Evolutionary conservation across 306 rosid genomes (phyloP), one percentile per base, ranked within the genome.

Genomic region (Corylus americana): DNA sequence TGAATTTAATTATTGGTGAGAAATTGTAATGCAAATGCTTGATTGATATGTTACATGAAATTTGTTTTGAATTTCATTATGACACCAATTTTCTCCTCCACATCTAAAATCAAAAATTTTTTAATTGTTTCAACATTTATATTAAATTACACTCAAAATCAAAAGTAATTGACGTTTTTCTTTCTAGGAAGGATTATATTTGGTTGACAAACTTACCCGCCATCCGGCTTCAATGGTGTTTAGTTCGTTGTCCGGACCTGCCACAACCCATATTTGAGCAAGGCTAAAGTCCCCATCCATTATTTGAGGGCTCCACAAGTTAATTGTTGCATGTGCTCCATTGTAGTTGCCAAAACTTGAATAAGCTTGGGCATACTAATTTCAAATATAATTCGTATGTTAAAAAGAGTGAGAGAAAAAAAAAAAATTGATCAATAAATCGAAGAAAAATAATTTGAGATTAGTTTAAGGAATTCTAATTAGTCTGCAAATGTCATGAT

Each of bases 201-300:
- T 39, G 44, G 44, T 39, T 0, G 6, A 39, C 20, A 9, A 16
- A 29, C 69, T 35, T 78, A 74, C 83, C 1, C 25, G 70, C 86
- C 83, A 78, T 0, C 83, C 83, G 14, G 54, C 77, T 75, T 83
- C 86, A n/a, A 74, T 17, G 59, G 73, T 31, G 45, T 71, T 73
- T 25, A 18, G 0, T 5, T n/a, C 20, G 4, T 31, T 7, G 1
- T 1, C 39, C 0, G 13, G 14, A 37, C 73, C 82, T 31, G 61
- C 64, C 2, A 9, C 27, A 62, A 83, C 17, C 74, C 83, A 83
- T 9, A 74, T 49, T 64, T 83, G 86, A 59, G 77, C 1, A 16
- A 83, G 6, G 29, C 86, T 83, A 18, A 1, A 16, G 18, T 74
- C 83, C 12, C 31, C 35, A 1, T 0, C 14, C 4, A 4, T 4